Evolutionary conservation across 805 yeast genomes (phyloP).

Genomic region (Metschnikowia borealis): DNA sequence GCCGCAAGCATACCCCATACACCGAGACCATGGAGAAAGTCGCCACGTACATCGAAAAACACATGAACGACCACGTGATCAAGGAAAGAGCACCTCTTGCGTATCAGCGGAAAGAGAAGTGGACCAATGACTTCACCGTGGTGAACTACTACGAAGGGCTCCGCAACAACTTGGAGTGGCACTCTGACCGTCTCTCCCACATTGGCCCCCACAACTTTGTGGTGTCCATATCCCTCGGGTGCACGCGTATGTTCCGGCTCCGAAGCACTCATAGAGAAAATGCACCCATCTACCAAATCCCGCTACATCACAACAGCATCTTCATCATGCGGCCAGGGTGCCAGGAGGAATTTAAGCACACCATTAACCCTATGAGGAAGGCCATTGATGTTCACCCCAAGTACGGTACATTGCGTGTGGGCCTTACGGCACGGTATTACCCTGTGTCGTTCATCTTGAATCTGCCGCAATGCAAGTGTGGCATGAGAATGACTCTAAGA

Average conservation of each 20-base stretch:
- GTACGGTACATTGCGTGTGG: slow-evolving; percentile 51
- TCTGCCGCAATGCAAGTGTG: slow-evolving; percentile 49
- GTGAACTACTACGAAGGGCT: slow-evolving; percentile 53
- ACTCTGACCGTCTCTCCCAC: slow-evolving; percentile 68
- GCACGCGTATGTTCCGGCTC: slow-evolving; percentile 63
- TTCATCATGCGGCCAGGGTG: slow-evolving; percentile 75
- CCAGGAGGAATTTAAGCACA: slow-evolving; percentile 72
- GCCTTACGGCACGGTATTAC: slow-evolving; percentile 61
- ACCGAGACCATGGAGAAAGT: slow-evolving; percentile 39
- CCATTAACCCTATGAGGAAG: slow-evolving; percentile 46
- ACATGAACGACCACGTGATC: slow-evolving; percentile 29
- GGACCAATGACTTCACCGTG: slow-evolving; percentile 54
- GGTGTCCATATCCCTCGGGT: slow-evolving; percentile 66
- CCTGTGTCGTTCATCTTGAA: slow-evolving; percentile 32
- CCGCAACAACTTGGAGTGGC: slow-evolving; percentile 61
- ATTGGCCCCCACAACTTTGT: slow-evolving; percentile 70
- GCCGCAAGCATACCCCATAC: slow-evolving; percentile 27
- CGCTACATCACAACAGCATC: slow-evolving; percentile 67
- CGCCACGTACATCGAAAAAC: slow-evolving; percentile 38
- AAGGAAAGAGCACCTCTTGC: slow-evolving; percentile 29
- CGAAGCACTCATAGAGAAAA: slow-evolving; percentile 38
- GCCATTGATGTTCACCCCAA: slow-evolving; percentile 43
- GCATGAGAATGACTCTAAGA: slow-evolving; percentile 48
- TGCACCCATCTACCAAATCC: slow-evolving; percentile 43
- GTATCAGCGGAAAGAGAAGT: slow-evolving; percentile 35